Evolutionary conservation across 257 asterid species (phyloP), one percentile per base, ranked within the genome.

Genomic region (Anisodus acutangulus): DNA sequence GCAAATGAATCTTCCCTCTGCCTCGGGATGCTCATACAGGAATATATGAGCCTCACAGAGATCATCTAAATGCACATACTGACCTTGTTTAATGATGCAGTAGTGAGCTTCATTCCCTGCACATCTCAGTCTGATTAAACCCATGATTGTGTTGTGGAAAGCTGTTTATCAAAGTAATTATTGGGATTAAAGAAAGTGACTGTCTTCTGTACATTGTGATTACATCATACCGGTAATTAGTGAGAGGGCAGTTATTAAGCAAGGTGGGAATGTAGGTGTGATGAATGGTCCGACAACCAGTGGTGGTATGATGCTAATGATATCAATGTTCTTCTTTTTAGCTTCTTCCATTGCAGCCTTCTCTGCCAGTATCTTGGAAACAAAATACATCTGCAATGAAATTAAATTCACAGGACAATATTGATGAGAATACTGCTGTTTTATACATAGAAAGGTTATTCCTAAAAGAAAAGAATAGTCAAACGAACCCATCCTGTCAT

Each of bases 401-500:
- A 83, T 17, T 58, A 57, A 37, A 37, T n/a, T 15, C 9, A 22
- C 37, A 63, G 71, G 47, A 63, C 19, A 74, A 53, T 60, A 47
- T 12, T 43, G 63, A 58, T 81, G 39, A 39, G 11, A 60, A 19
- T 80, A 60, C 55, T 10, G 19, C 10, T 41, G 6, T 41, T 41
- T 31, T 31, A 31, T 31, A 31, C 35, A 31, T 31, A 31, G 1
- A 31, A 31, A 31, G 35, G 35, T 1, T 41, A 11, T 49, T 59
- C 8, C 67, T 69, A 70, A 83, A 85, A 79, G 9, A 15, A 35
- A n/a, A 78, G 69, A 70, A 71, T 45, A 78, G 15, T 6, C 54
- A 15, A 31, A 64, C 89, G 11, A 22, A 96, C 99, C 99, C 99
- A 96, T 89, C 97, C 98, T 2, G 97, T 93, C 98, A 94, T 93